These are phyloP conservation scores for Phytophthora nicotianae DNA, from an alignment of 352 stramenopile genomes.

Conservation along the genomic window DNA sequence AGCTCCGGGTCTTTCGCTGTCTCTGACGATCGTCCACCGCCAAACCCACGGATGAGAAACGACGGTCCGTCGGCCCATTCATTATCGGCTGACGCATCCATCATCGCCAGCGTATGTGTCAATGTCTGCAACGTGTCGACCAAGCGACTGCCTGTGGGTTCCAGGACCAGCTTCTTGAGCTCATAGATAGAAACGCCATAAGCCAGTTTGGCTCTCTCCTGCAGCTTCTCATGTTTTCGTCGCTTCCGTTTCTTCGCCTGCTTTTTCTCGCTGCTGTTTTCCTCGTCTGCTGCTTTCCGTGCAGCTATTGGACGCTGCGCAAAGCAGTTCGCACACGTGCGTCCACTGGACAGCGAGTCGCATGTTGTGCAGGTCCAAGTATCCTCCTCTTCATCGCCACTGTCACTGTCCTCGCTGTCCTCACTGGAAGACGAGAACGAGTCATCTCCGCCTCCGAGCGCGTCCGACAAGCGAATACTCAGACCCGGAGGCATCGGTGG, in stretches of 20 bases:
- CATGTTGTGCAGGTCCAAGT: constrained; percentile 45
- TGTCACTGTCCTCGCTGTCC: constrained; percentile 34
- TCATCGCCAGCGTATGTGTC: constrained; percentile 86
- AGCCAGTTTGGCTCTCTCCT: constrained; percentile 50
- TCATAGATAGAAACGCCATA: constrained; percentile 77
- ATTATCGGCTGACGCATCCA: constrained; percentile 79
- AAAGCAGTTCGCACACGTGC: constrained; percentile 50
- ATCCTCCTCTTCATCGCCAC: constrained; percentile 24
- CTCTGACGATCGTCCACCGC: constrained; percentile 30
- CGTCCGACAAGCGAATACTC: constrained; percentile 41
- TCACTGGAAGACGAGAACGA: constrained; percentile 40
- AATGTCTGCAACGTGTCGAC: constrained; percentile 75
- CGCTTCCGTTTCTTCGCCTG: constrained; percentile 40
- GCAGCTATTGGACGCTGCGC: constrained; percentile 28
- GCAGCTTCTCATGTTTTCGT: constrained; percentile 38
- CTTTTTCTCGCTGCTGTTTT: constrained; percentile 34
- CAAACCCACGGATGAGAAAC: constrained; percentile 68
- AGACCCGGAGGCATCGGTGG: constrained; percentile 36
- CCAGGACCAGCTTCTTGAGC: constrained; percentile 54
- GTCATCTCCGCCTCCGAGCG: constrained; percentile 22
- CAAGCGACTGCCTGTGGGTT: constrained; percentile 55
- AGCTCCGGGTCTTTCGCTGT: constrained; percentile 67
- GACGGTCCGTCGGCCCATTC: constrained; percentile 66
- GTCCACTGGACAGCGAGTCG: constrained; percentile 26
- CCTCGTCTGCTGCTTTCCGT: constrained; percentile 26